Percentiles rank a stretch among this genome's conserved stretches.
phyloP scores from a whole-genome alignment of 2,329 filamentous ascomycete genomes.

The Penicillium frequentans region DNA sequence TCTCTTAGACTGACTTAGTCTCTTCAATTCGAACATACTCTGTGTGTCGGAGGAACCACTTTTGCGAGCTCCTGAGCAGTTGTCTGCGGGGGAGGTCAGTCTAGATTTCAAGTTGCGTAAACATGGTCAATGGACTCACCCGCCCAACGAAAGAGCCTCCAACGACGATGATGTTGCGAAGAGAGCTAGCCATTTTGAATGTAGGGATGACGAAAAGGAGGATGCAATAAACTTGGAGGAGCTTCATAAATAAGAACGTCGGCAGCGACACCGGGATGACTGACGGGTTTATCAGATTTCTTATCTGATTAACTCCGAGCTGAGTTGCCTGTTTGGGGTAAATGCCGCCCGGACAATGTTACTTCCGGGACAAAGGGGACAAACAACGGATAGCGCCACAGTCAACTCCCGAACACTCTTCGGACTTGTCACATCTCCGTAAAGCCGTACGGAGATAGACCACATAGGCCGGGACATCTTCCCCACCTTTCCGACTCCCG shows the following conservation, averaged over 20 bases:
- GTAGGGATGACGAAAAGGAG: neutral
- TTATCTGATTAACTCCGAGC: constrained; percentile 25
- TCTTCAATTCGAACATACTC: constrained; percentile 20
- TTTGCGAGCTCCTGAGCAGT: constrained; percentile 38
- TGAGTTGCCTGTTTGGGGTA: constrained; percentile 3
- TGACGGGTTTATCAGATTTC: neutral
- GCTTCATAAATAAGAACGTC: neutral
- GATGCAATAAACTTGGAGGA: neutral
- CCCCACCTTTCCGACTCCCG: no score
- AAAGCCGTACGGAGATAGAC: neutral
- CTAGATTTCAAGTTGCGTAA: neutral
- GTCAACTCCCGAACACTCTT: neutral
- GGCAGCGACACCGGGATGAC: neutral
- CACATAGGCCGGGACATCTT: no score
- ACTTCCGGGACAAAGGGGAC: constrained; percentile 7
- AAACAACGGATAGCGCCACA: constrained; percentile 14
- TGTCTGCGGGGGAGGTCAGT: constrained; percentile 19
- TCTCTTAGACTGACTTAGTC: neutral
- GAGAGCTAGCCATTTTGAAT: constrained; percentile 25
- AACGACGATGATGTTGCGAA: constrained; percentile 38
- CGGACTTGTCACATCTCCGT: neutral
- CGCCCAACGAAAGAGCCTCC: constrained; percentile 39
- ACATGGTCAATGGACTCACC: constrained; percentile 18
- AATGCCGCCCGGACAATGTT: constrained; percentile 16
- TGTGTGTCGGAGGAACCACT: constrained; percentile 34